Evolutionary conservation across 257 asterid genomes (phyloP).

Genomic region (Haberlea rhodopensis): DNA sequence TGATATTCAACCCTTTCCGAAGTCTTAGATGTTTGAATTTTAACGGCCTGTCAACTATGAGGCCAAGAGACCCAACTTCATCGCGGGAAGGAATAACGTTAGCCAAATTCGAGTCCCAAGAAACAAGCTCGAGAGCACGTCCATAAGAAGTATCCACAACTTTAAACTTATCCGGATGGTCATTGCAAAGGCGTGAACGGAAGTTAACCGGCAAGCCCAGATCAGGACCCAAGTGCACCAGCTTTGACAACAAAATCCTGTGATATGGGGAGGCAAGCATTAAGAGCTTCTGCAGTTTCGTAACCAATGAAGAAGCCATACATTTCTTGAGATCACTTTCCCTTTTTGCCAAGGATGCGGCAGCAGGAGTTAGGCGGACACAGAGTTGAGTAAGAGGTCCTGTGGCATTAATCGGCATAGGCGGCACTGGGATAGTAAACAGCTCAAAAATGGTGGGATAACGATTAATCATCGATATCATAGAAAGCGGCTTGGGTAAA

Average conservation of each 20-base stretch:
- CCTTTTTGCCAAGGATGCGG: constrained; percentile 53
- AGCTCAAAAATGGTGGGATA: constrained; percentile 84
- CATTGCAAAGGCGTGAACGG: constrained; percentile 73
- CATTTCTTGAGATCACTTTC: constrained; percentile 57
- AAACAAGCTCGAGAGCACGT: constrained; percentile 81
- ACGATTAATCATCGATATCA: constrained; percentile 70
- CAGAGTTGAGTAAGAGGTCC: constrained; percentile 71
- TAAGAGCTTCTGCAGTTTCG: constrained; percentile 74
- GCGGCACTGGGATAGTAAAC: constrained; percentile 64
- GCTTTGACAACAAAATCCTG: constrained; percentile 66
- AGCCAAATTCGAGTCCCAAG: constrained; percentile 64
- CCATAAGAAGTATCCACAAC: constrained; percentile 85
- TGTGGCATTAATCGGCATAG: constrained; percentile 54
- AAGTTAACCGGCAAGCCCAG: constrained; percentile 82
- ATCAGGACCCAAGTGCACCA: constrained; percentile 79
- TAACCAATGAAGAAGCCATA: constrained; percentile 48
- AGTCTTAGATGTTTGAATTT: constrained; percentile 73
- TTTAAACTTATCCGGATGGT: constrained; percentile 75
- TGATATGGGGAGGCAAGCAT: constrained; percentile 83
- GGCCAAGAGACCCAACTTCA: constrained; percentile 43
- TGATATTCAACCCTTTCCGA: constrained; percentile 74
- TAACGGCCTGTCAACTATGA: constrained; percentile 86
- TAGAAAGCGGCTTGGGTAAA: constrained; percentile 55
- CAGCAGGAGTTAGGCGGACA: constrained; percentile 88
- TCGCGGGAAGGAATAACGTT: constrained; percentile 40